A percentile compares a stretch with the other conserved stretches of the same genome.
These are phyloP conservation scores for Hypoxylon lenormandii DNA, from an alignment of 495 filamentous ascomycete genomes.

Conservation along the genomic window DNA sequence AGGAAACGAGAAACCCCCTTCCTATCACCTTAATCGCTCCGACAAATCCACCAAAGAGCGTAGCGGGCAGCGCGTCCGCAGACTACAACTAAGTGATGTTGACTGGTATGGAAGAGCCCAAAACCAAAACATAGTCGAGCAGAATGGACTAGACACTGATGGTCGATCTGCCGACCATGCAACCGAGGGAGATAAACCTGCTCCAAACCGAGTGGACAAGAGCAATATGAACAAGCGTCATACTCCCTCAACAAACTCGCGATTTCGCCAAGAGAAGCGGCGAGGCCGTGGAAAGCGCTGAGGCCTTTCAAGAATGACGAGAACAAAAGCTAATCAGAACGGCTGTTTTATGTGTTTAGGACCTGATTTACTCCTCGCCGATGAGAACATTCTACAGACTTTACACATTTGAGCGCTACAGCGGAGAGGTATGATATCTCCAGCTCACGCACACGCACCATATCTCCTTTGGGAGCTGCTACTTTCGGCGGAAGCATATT, in stretches of 20 bases:
- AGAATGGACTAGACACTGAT: conserved; percentile 19
- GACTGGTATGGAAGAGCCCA: conserved; percentile 80
- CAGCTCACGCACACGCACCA: conserved; percentile 26
- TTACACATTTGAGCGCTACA: conserved; percentile 38
- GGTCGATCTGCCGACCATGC: conserved; percentile 11
- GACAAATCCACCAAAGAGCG: conserved; percentile 80
- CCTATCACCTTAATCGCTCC: conserved; percentile 62
- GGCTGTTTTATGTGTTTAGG: conserved; percentile 37
- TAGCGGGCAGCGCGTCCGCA: conserved; percentile 83
- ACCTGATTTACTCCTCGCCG: conserved; percentile 35
- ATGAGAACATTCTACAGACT: conserved; percentile 24
- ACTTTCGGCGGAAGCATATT: conserved; percentile 26
- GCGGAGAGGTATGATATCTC: conserved; percentile 23
- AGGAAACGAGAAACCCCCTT: conserved; percentile 62
- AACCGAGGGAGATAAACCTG: conserved; percentile 25
- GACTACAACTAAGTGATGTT: conserved; percentile 93
- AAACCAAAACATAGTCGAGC: conserved; percentile 28
- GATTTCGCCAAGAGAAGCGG: conserved; percentile 22
- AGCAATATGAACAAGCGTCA: conserved; percentile 49
- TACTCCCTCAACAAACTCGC: conserved; percentile 22
- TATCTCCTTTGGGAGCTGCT: conserved; percentile 27
- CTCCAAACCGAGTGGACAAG: conserved; percentile 33
- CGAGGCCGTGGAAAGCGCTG: conserved; percentile 25
- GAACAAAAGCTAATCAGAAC: conserved; percentile 32
- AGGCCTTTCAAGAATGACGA: conserved; percentile 9